These are phyloP conservation scores for Penicillium taxi DNA, from an alignment of 495 filamentous ascomycete genomes.

Conservation along the genomic window DNA sequence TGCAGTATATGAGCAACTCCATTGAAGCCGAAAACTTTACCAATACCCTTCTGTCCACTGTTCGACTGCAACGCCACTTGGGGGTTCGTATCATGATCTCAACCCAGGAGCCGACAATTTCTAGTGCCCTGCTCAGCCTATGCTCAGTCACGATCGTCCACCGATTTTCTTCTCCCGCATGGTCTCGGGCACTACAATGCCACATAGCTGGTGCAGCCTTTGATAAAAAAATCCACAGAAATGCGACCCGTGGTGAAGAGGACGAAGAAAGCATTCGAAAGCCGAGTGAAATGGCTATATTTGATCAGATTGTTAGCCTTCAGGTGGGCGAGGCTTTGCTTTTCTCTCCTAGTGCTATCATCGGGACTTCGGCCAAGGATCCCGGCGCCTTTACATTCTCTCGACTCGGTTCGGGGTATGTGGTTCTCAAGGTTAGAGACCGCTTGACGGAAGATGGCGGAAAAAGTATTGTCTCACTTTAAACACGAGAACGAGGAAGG, in stretches of 20 bases:
- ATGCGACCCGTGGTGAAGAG: neutral
- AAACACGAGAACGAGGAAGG: too few species aligned
- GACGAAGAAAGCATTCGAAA: neutral
- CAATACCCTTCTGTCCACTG: conserved; percentile 52
- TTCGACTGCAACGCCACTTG: conserved; percentile 64
- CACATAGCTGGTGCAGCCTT: conserved; percentile 48
- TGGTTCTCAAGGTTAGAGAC: neutral
- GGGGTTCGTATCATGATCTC: conserved; percentile 60
- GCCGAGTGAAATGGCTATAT: conserved; percentile 33
- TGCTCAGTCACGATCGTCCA: conserved; percentile 70
- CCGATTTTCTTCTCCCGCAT: conserved; percentile 62
- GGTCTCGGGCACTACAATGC: conserved; percentile 51
- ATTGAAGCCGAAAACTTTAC: conserved; percentile 46
- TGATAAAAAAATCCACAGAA: conserved; percentile 1
- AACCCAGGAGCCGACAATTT: conserved; percentile 75
- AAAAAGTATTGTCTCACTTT: conserved; percentile 1
- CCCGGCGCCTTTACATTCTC: neutral
- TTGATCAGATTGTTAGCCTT: conserved; percentile 49
- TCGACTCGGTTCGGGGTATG: neutral
- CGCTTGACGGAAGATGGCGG: conserved; percentile 4
- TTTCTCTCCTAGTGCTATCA: conserved; percentile 43
- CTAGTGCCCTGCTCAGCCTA: conserved; percentile 57
- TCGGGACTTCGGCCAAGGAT: neutral
- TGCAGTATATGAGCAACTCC: conserved; percentile 42
- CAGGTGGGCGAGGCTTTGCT: conserved; percentile 54